Evolutionary conservation across 2,329 filamentous ascomycete species (phyloP), one percentile per base, ranked within the genome.

Genomic region (Pseudogymnoascus sp.): DNA sequence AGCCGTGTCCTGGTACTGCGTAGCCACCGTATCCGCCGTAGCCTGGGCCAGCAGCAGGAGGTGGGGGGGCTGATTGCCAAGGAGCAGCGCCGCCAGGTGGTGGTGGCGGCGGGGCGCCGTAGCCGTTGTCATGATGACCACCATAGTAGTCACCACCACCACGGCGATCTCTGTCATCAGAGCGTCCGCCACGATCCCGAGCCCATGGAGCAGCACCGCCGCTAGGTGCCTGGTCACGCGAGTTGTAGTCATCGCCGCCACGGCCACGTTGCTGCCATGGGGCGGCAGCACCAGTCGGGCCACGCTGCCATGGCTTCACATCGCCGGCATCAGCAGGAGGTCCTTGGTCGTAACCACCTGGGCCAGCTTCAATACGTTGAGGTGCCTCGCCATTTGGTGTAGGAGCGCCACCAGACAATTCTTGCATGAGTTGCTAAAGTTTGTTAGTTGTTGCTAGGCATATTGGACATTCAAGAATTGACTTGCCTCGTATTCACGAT

Each of bases 391-490:
- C 84, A 63, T 80, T 83, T 64, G 79, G 79, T 62, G 79, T 77
- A 63, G 87, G 78, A 41, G 79, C 83, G 67, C 88, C 89, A 68
- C 92, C 91, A 67, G 89, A 92, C 70, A 98, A 85, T 82, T 98
- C 95, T 85, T 96, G 90, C 92, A 99, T 96, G 74, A 99, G 91
- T 87, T 93, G 89, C 90, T 92, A 70, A 8, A 63, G 72, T 85
- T 79, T 72, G 74, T 73, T 64, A 70, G 62, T 63, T 61, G 14
- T 25, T 39, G 21, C 34, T 19, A 41, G 31, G 2, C n/a, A 57
- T 61, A 61, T n/a, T 34, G 62, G 7, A 37, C 37, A 34, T 21
- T 25, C 16, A 43, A 25, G 8, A 25, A 4, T 28, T 8, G 14
- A 65, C 87, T 76, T 82, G 93, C 92, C 85, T 98, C 93, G 79